Evolutionary conservation across 169 alveolate genomes (phyloP).

Genomic region (Perkinsus olseni): DNA sequence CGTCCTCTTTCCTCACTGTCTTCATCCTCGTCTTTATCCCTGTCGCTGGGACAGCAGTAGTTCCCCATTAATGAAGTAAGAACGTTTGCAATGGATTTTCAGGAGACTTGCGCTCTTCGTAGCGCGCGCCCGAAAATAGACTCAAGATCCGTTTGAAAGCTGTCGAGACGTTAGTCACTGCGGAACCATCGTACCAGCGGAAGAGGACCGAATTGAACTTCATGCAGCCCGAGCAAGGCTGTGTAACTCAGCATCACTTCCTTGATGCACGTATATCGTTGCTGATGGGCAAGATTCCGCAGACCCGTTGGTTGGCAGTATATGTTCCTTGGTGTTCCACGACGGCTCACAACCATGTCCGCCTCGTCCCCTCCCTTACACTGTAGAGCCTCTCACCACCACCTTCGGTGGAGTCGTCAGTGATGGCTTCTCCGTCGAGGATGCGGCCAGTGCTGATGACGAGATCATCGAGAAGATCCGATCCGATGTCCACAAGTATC

Average conservation of each 20-base stretch:
- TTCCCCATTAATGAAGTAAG: background rate
- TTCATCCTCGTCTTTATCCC: background rate
- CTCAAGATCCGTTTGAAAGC: background rate
- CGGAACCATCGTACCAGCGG: too few species aligned
- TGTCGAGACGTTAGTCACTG: too few species aligned
- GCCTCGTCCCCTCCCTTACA: background rate
- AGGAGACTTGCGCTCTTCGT: background rate
- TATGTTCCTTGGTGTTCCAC: background rate
- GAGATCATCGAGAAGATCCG: background rate
- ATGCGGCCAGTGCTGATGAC: background rate
- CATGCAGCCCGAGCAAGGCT: too few species aligned
- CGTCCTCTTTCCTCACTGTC: background rate
- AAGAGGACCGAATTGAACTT: too few species aligned
- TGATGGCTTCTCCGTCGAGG: background rate
- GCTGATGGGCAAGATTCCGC: too few species aligned
- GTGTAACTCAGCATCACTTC: too few species aligned
- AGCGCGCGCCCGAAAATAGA: background rate
- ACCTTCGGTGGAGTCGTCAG: background rate
- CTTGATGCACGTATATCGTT: too few species aligned
- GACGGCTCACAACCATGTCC: background rate
- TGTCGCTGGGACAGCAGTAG: background rate
- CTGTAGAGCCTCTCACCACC: background rate
- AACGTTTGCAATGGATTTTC: too few species aligned
- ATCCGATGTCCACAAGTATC: background rate
- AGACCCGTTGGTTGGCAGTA: too few species aligned